phyloP scores from a whole-genome alignment of 2,329 filamentous ascomycete species.

The Claviceps humidiphila region DNA sequence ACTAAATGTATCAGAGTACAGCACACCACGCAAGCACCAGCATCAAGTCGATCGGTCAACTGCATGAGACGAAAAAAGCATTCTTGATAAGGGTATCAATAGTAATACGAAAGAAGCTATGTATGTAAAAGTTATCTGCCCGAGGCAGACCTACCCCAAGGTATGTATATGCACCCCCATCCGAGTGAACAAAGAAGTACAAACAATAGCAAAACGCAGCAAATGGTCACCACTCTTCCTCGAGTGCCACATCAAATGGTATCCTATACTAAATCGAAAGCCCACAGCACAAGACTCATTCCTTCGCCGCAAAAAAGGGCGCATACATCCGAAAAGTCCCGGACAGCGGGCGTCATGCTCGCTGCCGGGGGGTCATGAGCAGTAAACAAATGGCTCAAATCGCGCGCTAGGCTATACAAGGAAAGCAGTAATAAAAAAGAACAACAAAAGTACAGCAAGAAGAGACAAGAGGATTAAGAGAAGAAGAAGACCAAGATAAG shows the following conservation, averaged over 20 bases:
- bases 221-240: not conserved
- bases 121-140: not conserved
- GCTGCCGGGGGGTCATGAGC: not conserved
- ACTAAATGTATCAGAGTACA: no score
- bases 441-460: not conserved
- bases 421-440: no score
- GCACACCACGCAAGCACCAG: no score
- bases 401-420: not conserved
- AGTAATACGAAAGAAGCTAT: constrained; percentile 1
- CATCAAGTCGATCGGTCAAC: no score
- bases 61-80: no score
- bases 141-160: constrained; percentile 2
- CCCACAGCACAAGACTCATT: not conserved
- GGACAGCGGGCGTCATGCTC: not conserved
- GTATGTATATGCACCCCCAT: not conserved
- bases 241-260: constrained; percentile 6
- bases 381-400: not conserved
- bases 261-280: constrained; percentile 2
- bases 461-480: not conserved
- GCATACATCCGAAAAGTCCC: not conserved
- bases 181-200: not conserved
- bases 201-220: not conserved
- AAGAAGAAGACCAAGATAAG: not conserved
- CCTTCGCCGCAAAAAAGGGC: not conserved
- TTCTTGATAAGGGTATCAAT: not conserved